Base-by-base conservation (phyloP, 1,284 basidiomycete genomes). In the Austroboletus novae-zelandiae region DNA sequence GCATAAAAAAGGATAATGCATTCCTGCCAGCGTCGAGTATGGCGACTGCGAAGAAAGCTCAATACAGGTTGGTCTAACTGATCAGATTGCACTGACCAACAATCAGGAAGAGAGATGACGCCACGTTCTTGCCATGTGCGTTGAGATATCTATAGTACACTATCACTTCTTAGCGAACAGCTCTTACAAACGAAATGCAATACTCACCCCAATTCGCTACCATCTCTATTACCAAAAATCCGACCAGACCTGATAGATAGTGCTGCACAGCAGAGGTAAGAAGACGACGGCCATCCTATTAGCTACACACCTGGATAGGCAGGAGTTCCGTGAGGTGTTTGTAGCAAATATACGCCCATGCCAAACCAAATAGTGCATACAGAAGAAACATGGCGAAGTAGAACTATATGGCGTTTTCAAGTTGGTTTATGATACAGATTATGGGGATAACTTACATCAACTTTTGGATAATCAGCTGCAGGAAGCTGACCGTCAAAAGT, bases 391-490 rank as follows among this genome's bases (percentile, higher is more conserved):
- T 84, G 20, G 73, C 67, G 48, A 91, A 82, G 73, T 98, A 98
- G 71, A 98, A 98, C 91, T 95, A 42, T 34, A 36, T 45, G 17
- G 40, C 10, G 41, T 44, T 11, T 43, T 45, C 15, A 43, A 50
- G 23, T 17, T 42, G 27, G 53, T 49, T 20, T 30, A 30, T 30
- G 29, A 43, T 44, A 35, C 34, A 35, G n/a, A 48, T 39, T 9
- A 15, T 11, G 13, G 47, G 25, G 15, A 36, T 17, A 47, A 74
- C 89, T 65, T 67, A 96, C 93, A 55, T 83, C 87, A 62, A 98
- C 90, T 81, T 99, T 99, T n/a, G 96, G 96, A 67, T 98, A 97
- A 68, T 99, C 96, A 3, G 90, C 82, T 4, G 95, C 94, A 4
- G 96, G 83, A 17, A 99, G 77, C 67, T 91, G 83, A 34, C 96